A percentile compares a stretch with the other conserved stretches of the same genome.
These are phyloP conservation scores for Closterium sp. DNA, from an alignment of 139 green algal genomes.

Conservation along the genomic window DNA sequence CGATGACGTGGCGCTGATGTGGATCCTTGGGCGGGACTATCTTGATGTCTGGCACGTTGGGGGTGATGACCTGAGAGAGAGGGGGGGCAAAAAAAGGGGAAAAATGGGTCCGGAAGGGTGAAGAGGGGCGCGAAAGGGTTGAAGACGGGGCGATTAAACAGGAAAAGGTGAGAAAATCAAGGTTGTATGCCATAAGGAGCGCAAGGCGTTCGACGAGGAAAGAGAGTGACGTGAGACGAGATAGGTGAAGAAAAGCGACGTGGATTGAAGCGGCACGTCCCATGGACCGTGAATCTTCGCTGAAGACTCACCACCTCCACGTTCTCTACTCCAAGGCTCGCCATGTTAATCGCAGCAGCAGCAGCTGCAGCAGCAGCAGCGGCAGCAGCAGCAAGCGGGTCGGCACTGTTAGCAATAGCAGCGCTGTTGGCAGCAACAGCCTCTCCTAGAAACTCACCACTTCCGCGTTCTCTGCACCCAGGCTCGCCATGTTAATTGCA, in stretches of 20 bases:
- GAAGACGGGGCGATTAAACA: background rate
- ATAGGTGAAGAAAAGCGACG: too few species aligned
- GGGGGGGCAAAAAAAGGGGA: background rate
- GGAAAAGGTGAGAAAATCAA: too few species aligned
- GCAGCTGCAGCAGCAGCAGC: background rate
- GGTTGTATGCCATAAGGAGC: too few species aligned
- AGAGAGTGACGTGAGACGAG: too few species aligned
- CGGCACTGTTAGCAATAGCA: background rate
- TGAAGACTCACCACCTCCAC: background rate
- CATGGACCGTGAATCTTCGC: background rate
- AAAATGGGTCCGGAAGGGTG: background rate
- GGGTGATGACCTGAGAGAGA: conserved; percentile 37
- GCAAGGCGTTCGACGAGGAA: too few species aligned
- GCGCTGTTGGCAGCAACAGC: background rate
- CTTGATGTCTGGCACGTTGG: conserved; percentile 61
- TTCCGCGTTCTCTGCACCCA: conserved; percentile 6
- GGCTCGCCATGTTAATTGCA: background rate
- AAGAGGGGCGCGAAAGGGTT: background rate
- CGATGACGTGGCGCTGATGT: conserved; percentile 81
- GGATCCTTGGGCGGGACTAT: conserved; percentile 69
- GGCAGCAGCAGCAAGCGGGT: background rate
- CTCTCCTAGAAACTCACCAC: conserved; percentile 5
- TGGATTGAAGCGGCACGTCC: too few species aligned
- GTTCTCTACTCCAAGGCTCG: background rate
- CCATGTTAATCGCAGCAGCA: background rate